These are phyloP conservation scores for Ceratobasidium sp. DNA, from an alignment of 1,284 basidiomycete species.

Conservation along the genomic window DNA sequence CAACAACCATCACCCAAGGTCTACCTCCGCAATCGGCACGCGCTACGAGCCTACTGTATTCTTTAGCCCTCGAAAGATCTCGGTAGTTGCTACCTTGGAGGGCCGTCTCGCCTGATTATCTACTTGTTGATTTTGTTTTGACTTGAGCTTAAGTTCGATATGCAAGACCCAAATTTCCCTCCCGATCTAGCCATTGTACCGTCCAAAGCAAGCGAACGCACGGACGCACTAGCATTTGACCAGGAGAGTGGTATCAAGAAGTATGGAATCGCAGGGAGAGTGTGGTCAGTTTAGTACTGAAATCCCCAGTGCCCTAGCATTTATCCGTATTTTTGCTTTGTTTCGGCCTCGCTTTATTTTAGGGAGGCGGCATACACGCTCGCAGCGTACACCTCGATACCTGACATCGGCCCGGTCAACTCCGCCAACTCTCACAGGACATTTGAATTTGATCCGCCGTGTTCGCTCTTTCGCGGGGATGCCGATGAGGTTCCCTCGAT, in stretches of 20 bases:
- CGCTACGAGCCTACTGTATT: too few relatives aligned
- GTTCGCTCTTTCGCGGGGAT: conserved; percentile 56
- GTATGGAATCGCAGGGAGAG: conserved; percentile 45
- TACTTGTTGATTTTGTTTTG: too few relatives aligned
- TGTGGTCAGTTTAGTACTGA: conserved; percentile 45
- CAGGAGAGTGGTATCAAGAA: conserved; percentile 38
- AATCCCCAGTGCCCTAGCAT: too few relatives aligned
- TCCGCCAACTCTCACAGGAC: conserved; percentile 50
- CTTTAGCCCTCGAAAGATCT: too few relatives aligned
- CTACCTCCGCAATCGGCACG: too few relatives aligned
- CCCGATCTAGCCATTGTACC: conserved; percentile 28
- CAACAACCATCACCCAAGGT: too few relatives aligned
- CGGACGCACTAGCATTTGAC: conserved; percentile 2
- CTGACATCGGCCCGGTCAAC: conserved; percentile 49
- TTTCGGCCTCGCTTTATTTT: not conserved
- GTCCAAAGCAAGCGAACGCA: not conserved
- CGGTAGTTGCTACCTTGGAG: too few relatives aligned
- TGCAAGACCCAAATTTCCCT: conserved; percentile 43
- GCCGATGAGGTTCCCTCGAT: conserved; percentile 52
- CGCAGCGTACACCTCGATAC: conserved; percentile 61
- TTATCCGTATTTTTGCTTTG: conserved; percentile 10
- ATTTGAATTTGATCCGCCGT: conserved; percentile 72
- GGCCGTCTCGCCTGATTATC: too few relatives aligned
- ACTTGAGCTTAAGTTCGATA: not conserved
- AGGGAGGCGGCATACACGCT: conserved; percentile 81